Evolutionary conservation across 2,329 filamentous ascomycete species (phyloP).

Genomic region (Aschersonia sp.): DNA sequence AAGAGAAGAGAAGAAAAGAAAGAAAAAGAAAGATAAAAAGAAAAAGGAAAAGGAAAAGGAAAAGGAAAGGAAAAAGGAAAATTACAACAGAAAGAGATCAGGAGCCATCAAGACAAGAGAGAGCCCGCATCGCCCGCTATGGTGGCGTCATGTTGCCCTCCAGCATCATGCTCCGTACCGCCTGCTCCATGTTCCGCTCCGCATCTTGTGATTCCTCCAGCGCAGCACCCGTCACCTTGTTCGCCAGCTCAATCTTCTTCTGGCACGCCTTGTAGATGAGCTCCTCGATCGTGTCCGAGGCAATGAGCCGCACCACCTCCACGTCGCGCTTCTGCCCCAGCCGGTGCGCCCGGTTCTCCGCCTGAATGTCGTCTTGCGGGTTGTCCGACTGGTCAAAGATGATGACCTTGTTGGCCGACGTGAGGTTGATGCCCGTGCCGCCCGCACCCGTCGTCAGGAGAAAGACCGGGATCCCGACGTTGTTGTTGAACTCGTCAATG

Average conservation of each 20-base stretch:
- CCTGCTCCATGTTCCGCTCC: constrained; percentile 24
- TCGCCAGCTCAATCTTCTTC: constrained; percentile 82
- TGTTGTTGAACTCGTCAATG: constrained; percentile 72
- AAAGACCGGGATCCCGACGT: constrained; percentile 72
- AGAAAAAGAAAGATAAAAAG: no score
- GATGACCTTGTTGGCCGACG: constrained; percentile 91
- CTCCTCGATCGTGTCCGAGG: constrained; percentile 74
- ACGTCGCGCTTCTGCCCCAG: constrained; percentile 85
- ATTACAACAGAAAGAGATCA: not conserved
- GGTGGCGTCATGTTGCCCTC: constrained; percentile 23
- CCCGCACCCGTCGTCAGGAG: constrained; percentile 86
- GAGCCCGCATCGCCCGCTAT: constrained; percentile 8
- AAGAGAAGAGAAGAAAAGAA: no score
- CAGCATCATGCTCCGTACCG: constrained; percentile 28
- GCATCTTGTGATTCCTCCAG: constrained; percentile 8
- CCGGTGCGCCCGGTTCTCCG: constrained; percentile 90
- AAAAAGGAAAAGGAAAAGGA: no score
- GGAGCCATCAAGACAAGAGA: no score
- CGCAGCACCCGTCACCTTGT: constrained; percentile 32
- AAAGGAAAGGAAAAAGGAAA: not conserved
- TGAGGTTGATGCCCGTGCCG: constrained; percentile 93
- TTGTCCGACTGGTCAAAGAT: constrained; percentile 98
- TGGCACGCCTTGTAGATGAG: constrained; percentile 82
- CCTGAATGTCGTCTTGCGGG: constrained; percentile 95
- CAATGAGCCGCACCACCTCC: constrained; percentile 77